Evolutionary conservation across 805 yeast genomes (phyloP), one percentile per base, ranked within the genome.

Genomic region (Candida chilensis): DNA sequence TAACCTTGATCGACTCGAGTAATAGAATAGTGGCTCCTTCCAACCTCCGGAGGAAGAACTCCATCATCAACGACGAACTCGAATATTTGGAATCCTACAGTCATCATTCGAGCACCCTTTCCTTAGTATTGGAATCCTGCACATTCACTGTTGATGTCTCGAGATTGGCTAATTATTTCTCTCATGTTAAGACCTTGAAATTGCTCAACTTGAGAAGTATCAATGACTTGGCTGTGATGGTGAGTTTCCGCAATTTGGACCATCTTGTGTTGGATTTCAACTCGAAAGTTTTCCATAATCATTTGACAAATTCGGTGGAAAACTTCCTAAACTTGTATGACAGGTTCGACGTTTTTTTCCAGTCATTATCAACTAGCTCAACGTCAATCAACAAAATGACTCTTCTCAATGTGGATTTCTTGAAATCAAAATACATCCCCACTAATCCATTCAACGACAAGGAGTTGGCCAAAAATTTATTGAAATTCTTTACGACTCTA

Each of bases 201-300:
- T 46, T 75, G 20, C 33, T 50, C 8, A 49, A 58, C 17, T 45
- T 73, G 12, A 49, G 49, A 18, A 57, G 67, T 18, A 62, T 62
- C 18, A 57, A 49, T 20, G 78, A 72, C 38, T 51, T 75, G 21
- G 56, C 75, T 4, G 37, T 71, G 18, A 64, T 69, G 28, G 73
- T 67, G 40, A 58, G 60, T 34, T 69, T 71, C 38, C 52, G 54
- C 4, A 40, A 42, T 1, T 43, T 74, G 16, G 37, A 52, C 5
- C 48, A 54, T 9, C 36, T 75, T 15, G 50, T 57, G 7, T 46
- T 75, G 10, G 81, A 74, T 40, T 45, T 74, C 25, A 56, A 57
- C 35, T 71, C 79, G 20, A 52, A 50, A 16, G 59, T 73, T 10
- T 74, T 62, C 32, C 54, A 53, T 36, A 44, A 37, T 17, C 20